A percentile compares a stretch with the other conserved stretches of the same genome.
Conservation (phyloP, 1,284 basidiomycete genomes). For the Somion occarium region DNA sequence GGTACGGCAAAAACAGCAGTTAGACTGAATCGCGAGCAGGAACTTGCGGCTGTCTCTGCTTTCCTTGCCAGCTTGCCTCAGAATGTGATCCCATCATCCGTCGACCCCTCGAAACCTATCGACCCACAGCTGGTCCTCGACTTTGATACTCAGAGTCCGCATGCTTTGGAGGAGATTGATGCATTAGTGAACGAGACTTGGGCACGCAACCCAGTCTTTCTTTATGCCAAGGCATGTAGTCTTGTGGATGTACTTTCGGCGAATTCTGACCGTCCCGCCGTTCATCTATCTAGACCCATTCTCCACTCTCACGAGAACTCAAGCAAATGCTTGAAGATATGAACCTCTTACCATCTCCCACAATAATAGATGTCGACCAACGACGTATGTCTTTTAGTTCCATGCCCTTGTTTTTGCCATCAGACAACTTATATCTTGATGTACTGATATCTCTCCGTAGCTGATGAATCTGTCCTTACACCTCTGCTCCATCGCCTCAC, state of each 20-base stretch:
- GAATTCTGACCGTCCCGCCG: not conserved
- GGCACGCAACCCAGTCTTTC: constrained; percentile 71
- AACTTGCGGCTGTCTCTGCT: constrained; percentile 73
- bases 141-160: constrained; percentile 64
- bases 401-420: not conserved
- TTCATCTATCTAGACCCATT: constrained; percentile 43
- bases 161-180: constrained; percentile 34
- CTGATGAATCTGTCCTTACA: constrained; percentile 41
- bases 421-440: not conserved
- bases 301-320: constrained; percentile 61
- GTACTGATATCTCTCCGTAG: constrained; percentile 18
- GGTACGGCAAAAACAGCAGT: constrained; percentile 32
- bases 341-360: constrained; percentile 61
- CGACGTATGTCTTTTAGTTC: constrained; percentile 39
- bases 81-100: constrained; percentile 67
- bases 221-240: constrained; percentile 67
- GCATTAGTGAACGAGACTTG: constrained; percentile 43
- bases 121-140: constrained; percentile 80
- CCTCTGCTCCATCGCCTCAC: constrained; percentile 56
- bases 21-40: constrained; percentile 50
- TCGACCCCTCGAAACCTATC: constrained; percentile 63
- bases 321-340: constrained; percentile 56
- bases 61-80: constrained; percentile 77
- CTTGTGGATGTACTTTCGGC: constrained; percentile 2
- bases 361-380: constrained; percentile 73